Evolutionary conservation across 495 filamentous ascomycete genomes (phyloP).

Genomic region (Daldinia loculata): DNA sequence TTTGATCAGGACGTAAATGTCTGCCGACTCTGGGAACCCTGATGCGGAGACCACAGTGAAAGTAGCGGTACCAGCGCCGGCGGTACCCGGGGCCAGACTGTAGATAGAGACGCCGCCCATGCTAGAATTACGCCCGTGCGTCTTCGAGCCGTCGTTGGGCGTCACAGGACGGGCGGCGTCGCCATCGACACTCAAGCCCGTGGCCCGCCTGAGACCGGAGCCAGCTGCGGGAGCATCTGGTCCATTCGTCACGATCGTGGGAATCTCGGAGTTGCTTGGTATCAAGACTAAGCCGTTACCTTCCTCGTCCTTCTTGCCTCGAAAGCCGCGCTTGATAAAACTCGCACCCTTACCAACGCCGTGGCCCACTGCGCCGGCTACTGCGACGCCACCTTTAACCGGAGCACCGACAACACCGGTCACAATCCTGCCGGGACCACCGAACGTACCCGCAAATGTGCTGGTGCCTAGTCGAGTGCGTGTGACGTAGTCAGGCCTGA

Average conservation of each 20-base stretch:
- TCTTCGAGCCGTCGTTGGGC: constrained; percentile 48
- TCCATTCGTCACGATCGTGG: constrained; percentile 55
- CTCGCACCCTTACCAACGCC: constrained; percentile 88
- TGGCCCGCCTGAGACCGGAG: constrained; percentile 49
- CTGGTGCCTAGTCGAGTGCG: constrained; percentile 88
- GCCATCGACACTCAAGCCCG: constrained; percentile 42
- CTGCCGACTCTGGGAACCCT: constrained; percentile 79
- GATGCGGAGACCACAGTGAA: constrained; percentile 82
- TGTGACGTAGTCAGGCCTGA: constrained; percentile 91
- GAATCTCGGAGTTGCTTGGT: constrained; percentile 51
- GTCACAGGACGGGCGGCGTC: constrained; percentile 48
- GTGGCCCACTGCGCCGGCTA: constrained; percentile 73
- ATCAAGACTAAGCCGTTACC: constrained; percentile 45
- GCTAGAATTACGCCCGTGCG: constrained; percentile 74
- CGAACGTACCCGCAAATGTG: constrained; percentile 93
- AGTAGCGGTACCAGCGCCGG: constrained; percentile 76
- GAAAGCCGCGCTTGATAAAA: constrained; percentile 83
- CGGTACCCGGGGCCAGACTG: constrained; percentile 63
- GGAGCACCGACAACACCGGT: constrained; percentile 80
- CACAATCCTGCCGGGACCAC: constrained; percentile 88
- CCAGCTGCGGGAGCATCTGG: constrained; percentile 47
- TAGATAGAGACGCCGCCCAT: constrained; percentile 68
- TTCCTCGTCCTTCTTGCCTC: constrained; percentile 69
- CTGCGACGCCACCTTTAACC: constrained; percentile 85
- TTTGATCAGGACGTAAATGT: constrained; percentile 80